Percentiles rank a stretch among this genome's conserved stretches.
Conservation (phyloP, 2,329 filamentous ascomycete genomes). For the Alternaria sp. region DNA sequence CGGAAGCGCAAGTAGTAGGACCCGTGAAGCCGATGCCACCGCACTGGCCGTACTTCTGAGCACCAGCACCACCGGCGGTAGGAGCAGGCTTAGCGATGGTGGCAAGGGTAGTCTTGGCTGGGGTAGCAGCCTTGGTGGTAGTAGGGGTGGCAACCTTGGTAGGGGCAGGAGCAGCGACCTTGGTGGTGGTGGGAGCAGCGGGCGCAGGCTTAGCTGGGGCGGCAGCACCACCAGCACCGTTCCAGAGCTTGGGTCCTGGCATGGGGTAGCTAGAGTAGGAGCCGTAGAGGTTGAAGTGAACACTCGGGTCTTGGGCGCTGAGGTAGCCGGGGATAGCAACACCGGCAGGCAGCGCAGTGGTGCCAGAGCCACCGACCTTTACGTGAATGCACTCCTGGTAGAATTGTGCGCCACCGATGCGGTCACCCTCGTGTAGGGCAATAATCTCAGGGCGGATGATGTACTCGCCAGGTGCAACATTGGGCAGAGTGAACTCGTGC, state of each 20-base stretch:
- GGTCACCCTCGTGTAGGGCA: slow-evolving; percentile 54
- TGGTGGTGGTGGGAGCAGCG: slow-evolving; percentile 17
- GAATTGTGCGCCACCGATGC: slow-evolving; percentile 52
- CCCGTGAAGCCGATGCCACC: slow-evolving; percentile 57
- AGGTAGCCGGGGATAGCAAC: slow-evolving; percentile 59
- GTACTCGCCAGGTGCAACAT: slow-evolving; percentile 54
- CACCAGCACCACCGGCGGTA: slow-evolving; percentile 30
- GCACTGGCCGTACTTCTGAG: slow-evolving; percentile 54
- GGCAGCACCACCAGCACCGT: slow-evolving; percentile 31
- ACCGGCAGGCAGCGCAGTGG: slow-evolving; percentile 46
- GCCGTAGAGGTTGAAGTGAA: slow-evolving; percentile 56
- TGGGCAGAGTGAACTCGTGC: slow-evolving; percentile 54
- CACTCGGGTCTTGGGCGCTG: slow-evolving; percentile 50
- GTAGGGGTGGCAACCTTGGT: slow-evolving; percentile 14
- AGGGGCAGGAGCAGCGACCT: slow-evolving; percentile 10
- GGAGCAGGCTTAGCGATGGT: slow-evolving; percentile 31
- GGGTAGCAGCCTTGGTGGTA: slow-evolving; percentile 11
- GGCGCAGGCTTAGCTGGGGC: slow-evolving; percentile 22
- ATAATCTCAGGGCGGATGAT: slow-evolving; percentile 57
- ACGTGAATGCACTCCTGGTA: slow-evolving; percentile 58
- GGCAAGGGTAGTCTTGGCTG: slow-evolving; percentile 32
- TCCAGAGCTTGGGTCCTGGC: slow-evolving; percentile 49
- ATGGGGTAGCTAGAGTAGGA: slow-evolving; percentile 46
- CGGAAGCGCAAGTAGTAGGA: slow-evolving; percentile 51
- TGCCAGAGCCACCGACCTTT: slow-evolving; percentile 48